Evolutionary conservation across 73 alveolate species (phyloP).

Genomic region (Blepharisma japonicum): DNA sequence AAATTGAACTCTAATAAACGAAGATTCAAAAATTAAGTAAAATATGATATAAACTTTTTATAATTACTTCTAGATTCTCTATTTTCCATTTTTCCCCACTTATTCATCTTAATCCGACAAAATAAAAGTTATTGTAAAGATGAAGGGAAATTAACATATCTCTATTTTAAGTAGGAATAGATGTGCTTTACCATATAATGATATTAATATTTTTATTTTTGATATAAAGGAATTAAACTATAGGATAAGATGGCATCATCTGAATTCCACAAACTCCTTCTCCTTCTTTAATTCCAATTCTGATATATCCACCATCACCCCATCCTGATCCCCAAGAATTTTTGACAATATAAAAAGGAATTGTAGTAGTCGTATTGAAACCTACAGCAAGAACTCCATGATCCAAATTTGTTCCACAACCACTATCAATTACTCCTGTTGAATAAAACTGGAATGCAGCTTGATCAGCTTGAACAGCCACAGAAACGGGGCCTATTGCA

Average conservation of each 20-base stretch:
- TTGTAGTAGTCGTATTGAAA: slow-evolving; percentile 42
- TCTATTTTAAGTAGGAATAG: too few relatives aligned
- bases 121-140: too few relatives aligned
- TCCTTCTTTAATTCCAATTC: slow-evolving; percentile 33
- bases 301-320: slow-evolving; percentile 76
- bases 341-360: slow-evolving; percentile 53
- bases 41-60: too few relatives aligned
- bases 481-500: slow-evolving; percentile 53
- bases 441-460: slow-evolving; percentile 41
- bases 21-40: too few relatives aligned
- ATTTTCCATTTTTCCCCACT: too few relatives aligned
- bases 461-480: slow-evolving; percentile 63
- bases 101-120: too few relatives aligned
- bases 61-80: too few relatives aligned
- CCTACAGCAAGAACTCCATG: slow-evolving; percentile 88
- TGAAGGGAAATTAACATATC: too few relatives aligned
- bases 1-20: too few relatives aligned
- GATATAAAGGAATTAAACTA: neutral
- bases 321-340: slow-evolving; percentile 86
- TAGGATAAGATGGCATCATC: slow-evolving; percentile 31
- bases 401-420: slow-evolving; percentile 48
- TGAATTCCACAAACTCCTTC: slow-evolving; percentile 38
- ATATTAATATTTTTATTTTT: too few relatives aligned
- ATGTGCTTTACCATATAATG: too few relatives aligned
- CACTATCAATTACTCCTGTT: slow-evolving; percentile 23